Conservation (phyloP, 768 basidiomycete species). For the Podaxis rugospora region DNA sequence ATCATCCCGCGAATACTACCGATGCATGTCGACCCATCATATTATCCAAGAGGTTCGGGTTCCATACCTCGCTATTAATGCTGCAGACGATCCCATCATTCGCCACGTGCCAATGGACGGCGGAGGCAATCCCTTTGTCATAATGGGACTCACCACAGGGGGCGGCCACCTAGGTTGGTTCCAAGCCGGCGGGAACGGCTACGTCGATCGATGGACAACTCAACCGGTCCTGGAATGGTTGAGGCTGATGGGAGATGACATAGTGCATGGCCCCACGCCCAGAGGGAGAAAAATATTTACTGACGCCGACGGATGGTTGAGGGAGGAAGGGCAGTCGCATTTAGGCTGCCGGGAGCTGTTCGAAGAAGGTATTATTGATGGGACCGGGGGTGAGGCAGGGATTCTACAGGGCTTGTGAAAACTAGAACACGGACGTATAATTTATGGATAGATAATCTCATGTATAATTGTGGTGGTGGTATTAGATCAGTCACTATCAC, state of each 20-base stretch:
- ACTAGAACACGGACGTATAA: constrained; percentile 4
- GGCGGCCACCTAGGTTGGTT: constrained; percentile 90
- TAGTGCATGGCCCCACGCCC: constrained; percentile 32
- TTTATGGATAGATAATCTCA: constrained; percentile 7
- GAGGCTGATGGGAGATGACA: constrained; percentile 47
- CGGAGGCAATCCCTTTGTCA: constrained; percentile 47
- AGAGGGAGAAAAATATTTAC: constrained; percentile 30
- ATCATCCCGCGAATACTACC: constrained; percentile 43
- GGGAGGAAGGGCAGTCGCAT: constrained; percentile 50
- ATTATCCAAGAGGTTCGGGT: constrained; percentile 56
- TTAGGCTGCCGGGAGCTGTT: constrained; percentile 58
- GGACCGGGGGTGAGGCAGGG: constrained; percentile 48
- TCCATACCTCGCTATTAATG: constrained; percentile 73
- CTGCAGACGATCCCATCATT: constrained; percentile 76
- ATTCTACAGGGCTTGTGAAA: constrained; percentile 57
- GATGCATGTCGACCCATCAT: constrained; percentile 55
- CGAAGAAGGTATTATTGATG: constrained; percentile 48
- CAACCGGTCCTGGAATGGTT: constrained; percentile 73
- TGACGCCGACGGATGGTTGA: constrained; percentile 56
- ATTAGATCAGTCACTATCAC: constrained; percentile 75
- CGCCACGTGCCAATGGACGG: constrained; percentile 55
- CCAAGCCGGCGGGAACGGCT: constrained; percentile 37
- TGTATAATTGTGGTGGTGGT: constrained; percentile 1
- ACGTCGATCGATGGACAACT: constrained; percentile 60
- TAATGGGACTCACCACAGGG: constrained; percentile 54